Percentiles rank a stretch among this genome's conserved stretches.
Evolutionary conservation across 2,329 filamentous ascomycete species (phyloP).

Genomic region (Raffaelea deltoideospora): DNA sequence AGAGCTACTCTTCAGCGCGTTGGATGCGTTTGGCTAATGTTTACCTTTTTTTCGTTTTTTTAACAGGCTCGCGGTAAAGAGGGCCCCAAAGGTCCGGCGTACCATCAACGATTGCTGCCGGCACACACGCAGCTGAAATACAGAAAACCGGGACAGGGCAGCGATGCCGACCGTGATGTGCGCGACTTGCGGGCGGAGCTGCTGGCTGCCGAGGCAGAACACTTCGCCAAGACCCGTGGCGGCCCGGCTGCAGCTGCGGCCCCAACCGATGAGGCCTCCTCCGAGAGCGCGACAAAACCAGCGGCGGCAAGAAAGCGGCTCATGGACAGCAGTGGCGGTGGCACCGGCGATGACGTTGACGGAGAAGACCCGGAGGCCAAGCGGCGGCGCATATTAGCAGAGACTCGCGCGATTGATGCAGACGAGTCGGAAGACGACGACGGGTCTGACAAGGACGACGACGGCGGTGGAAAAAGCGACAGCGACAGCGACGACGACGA

Average conservation of each 20-base stretch:
- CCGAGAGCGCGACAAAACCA: slow-evolving; percentile 8
- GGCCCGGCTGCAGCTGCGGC: slow-evolving; percentile 17
- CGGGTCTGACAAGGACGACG: slow-evolving; percentile 48
- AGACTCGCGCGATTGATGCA: slow-evolving; percentile 77
- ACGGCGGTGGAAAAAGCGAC: slow-evolving; percentile 48
- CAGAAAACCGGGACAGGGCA: slow-evolving; percentile 77
- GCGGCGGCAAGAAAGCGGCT: slow-evolving; percentile 5
- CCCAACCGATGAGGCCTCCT: slow-evolving; percentile 11
- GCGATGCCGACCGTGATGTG: slow-evolving; percentile 48
- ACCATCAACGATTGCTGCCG: slow-evolving; percentile 89
- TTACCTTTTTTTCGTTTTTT: background rate
- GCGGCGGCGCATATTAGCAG: slow-evolving; percentile 71
- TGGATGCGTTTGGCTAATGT: too few relatives aligned
- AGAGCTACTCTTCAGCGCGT: too few relatives aligned
- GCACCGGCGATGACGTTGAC: slow-evolving; percentile 21
- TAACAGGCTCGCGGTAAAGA: slow-evolving; percentile 79
- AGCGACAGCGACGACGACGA: slow-evolving; percentile 50
- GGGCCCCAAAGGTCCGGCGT: slow-evolving; percentile 79
- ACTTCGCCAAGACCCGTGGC: slow-evolving; percentile 74
- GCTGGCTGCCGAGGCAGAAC: slow-evolving; percentile 70
- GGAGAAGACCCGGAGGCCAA: slow-evolving; percentile 68
- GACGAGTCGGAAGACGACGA: slow-evolving; percentile 54
- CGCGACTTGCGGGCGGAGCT: slow-evolving; percentile 77
- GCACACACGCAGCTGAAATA: slow-evolving; percentile 89
- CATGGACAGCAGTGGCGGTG: background rate